Evolutionary conservation across 495 filamentous ascomycete genomes (phyloP).

Genomic region (Melanomma pulvis-pyrius): DNA sequence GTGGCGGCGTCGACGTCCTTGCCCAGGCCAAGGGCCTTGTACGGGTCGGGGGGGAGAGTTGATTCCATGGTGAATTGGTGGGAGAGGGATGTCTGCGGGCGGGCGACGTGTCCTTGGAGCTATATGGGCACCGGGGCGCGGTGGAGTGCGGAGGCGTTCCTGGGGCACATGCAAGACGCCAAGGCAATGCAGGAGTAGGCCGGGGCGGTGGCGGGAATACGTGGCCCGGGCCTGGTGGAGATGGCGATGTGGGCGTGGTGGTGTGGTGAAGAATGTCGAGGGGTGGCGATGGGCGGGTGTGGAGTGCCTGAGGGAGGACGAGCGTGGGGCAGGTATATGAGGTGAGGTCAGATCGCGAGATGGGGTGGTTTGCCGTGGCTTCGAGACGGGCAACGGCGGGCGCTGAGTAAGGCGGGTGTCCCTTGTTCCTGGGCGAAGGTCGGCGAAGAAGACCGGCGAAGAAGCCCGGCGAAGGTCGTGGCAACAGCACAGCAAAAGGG

Average conservation of each 20-base stretch:
- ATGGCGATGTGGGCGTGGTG: background rate
- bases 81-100: background rate
- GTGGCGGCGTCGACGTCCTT: conserved; percentile 71
- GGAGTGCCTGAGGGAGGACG: background rate
- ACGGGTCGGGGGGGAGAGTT: conserved; percentile 75
- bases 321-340: background rate
- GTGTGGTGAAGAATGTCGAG: conserved; percentile 1
- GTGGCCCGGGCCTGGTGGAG: conserved; percentile 6
- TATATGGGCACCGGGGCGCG: conserved; percentile 20
- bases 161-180: conserved; percentile 26
- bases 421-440: background rate
- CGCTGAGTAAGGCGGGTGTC: conserved; percentile 2
- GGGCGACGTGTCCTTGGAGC: conserved; percentile 9
- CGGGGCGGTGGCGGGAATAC: conserved; percentile 19
- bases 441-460: no score
- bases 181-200: conserved; percentile 7
- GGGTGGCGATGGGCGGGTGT: background rate
- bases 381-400: background rate
- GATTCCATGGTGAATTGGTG: conserved; percentile 57
- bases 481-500: conserved; percentile 7
- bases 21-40: conserved; percentile 75
- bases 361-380: background rate
- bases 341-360: background rate
- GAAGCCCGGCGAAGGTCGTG: conserved; percentile 22
- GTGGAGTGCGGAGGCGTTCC: background rate